Conservation (phyloP, 73 alveolate species). For the Stentor coeruleus region DNA sequence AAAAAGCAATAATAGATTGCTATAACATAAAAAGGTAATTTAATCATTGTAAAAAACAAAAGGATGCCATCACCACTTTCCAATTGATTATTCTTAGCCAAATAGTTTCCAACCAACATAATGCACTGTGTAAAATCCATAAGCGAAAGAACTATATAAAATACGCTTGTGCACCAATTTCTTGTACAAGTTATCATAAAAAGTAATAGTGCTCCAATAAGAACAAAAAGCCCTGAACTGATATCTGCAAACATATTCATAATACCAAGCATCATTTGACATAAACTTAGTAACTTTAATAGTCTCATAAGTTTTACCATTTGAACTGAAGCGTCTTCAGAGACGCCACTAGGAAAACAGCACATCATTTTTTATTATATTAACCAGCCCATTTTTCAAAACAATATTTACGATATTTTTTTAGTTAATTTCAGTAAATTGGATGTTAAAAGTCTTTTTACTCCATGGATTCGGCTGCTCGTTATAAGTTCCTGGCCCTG, state of each 20-base stretch:
- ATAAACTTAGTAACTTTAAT: not conserved
- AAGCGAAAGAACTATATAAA: not conserved
- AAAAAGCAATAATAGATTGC: not conserved
- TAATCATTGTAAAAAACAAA: not conserved
- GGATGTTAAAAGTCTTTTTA: not conserved
- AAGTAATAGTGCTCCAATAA: not conserved
- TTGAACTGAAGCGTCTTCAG: not conserved
- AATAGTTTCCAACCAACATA: not conserved
- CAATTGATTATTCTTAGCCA: not conserved
- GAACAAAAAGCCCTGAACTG: not conserved
- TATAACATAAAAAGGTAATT: not conserved
- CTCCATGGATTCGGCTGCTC: constrained; percentile 14
- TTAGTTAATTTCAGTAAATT: not conserved
- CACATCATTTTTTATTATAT: not conserved
- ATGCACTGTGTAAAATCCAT: not conserved
- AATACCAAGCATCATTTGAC: constrained; percentile 5
- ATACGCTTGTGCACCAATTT: constrained; percentile 8
- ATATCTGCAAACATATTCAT: constrained; percentile 1
- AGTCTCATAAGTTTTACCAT: not conserved
- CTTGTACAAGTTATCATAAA: not conserved
- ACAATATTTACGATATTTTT: too few species aligned
- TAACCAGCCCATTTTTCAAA: too few species aligned
- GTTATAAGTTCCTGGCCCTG: not conserved
- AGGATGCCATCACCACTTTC: not conserved
- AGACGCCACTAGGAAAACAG: not conserved